Evolutionary conservation across 345 rosid species (phyloP).

Genomic region (Trapa incisa): DNA sequence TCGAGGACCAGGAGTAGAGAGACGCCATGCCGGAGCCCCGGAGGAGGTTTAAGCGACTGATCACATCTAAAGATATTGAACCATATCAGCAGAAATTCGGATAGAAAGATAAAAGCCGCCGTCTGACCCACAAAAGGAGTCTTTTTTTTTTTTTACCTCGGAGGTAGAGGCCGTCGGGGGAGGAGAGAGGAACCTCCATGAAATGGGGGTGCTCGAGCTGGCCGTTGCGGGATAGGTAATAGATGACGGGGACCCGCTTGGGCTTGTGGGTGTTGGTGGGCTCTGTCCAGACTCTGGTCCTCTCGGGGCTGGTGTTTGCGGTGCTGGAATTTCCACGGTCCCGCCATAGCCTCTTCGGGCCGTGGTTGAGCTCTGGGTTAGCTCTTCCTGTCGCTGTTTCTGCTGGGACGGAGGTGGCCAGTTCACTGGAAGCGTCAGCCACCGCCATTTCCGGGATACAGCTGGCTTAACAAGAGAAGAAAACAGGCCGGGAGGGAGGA

Average conservation of each 20-base stretch:
- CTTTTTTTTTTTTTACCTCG: constrained; percentile 27
- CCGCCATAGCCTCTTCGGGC: constrained; percentile 18
- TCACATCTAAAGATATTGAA: constrained; percentile 45
- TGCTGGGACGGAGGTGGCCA: constrained; percentile 2
- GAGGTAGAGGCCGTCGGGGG: constrained; percentile 66
- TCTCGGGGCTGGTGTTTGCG: constrained; percentile 36
- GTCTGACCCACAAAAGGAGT: too few species aligned
- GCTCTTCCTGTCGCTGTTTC: background rate
- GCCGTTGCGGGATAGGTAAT: constrained; percentile 75
- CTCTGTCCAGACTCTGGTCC: constrained; percentile 46
- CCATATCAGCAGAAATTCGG: too few species aligned
- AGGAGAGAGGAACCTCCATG: constrained; percentile 78
- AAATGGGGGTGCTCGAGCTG: constrained; percentile 98
- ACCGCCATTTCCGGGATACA: constrained; percentile 10
- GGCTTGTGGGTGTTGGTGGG: constrained; percentile 24
- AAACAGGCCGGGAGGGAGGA: background rate
- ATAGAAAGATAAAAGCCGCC: too few species aligned
- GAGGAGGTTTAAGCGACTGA: constrained; percentile 58
- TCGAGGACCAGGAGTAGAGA: constrained; percentile 88
- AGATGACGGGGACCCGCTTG: constrained; percentile 64
- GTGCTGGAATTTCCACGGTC: constrained; percentile 18
- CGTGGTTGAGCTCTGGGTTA: constrained; percentile 10
- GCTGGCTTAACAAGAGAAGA: constrained; percentile 1
- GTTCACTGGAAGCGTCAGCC: constrained; percentile 38
- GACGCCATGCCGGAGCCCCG: constrained; percentile 86